Evolutionary conservation across 495 filamentous ascomycete species (phyloP), one percentile per base, ranked within the genome.

Genomic region (Hypoxylon subgilvum): DNA sequence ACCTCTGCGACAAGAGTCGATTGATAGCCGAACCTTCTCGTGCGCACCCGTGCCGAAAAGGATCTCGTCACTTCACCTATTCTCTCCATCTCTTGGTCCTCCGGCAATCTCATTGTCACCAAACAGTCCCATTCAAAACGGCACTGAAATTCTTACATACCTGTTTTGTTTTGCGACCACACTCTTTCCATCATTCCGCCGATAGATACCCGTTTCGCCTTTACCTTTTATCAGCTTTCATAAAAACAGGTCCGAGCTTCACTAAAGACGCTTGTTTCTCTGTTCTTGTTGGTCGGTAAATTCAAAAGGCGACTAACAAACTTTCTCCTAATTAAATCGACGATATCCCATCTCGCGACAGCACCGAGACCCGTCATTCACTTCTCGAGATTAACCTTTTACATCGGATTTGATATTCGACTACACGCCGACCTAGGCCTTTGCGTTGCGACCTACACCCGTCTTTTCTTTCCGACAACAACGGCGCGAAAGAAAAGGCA

Each of bases 381-480:
- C 46, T 63, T 67, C 64, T 57, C 40, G 35, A 48, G 53, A 57
- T 46, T 47, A 55, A 35, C 49, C 36, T 43, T 44, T 25, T 14
- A 48, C 14, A 41, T 65, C 71, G 74, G 68, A 75, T 79, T 79
- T 72, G 79, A 79, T 54, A 80, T 78, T 75, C 75, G 73, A 61
- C 43, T 67, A 39, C 53, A 6, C 31, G 40, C 50, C 31, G 27
- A 39, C 21, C 52, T 13, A 14, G 23, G 13, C 45, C 25, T 49
- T 27, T 27, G 32, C 40, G 41, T 55, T 56, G 66, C 51, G 49
- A 53, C 62, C 61, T 19, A 31, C 61, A 45, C 47, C 52, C 58
- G 53, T 57, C 57, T 59, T 65, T 61, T 58, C 48, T 31, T 47
- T 32, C 34, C 13, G 50, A 38, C 41, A 31, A 25, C 16, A 46